These are phyloP conservation scores for Epichloe sp. DNA, from an alignment of 2,329 filamentous ascomycete genomes.

Conservation along the genomic window DNA sequence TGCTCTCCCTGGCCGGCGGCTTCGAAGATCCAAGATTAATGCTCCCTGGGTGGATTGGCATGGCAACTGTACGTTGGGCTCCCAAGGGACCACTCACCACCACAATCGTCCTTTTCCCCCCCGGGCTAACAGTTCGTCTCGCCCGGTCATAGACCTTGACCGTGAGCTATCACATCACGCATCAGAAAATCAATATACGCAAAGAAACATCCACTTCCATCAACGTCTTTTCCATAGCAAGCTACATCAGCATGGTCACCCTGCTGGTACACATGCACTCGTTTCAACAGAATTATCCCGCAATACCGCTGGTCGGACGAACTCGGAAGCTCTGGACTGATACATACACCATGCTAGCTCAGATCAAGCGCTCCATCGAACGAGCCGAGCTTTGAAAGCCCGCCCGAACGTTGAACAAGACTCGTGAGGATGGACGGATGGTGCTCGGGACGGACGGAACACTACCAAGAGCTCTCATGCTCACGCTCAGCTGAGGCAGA, in stretches of 20 bases:
- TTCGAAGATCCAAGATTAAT: constrained; percentile 57
- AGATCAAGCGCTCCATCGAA: constrained; percentile 18
- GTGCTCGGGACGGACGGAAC: not conserved
- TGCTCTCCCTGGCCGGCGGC: constrained; percentile 56
- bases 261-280: constrained; percentile 55
- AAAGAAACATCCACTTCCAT: constrained; percentile 70
- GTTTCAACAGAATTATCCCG: constrained; percentile 45
- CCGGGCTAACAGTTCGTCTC: not conserved
- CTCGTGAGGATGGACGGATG: not conserved
- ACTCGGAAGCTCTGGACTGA: constrained; percentile 22
- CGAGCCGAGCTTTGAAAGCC: constrained; percentile 16
- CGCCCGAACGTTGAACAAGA: no score
- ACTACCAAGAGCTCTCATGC: not conserved
- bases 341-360: constrained; percentile 15
- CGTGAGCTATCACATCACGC: constrained; percentile 61
- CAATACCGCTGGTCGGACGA: constrained; percentile 42
- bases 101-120: no score
- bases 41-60: constrained; percentile 65
- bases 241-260: constrained; percentile 62
- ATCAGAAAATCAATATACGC: constrained; percentile 66
- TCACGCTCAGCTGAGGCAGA: no score
- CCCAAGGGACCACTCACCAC: not conserved
- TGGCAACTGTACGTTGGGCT: constrained; percentile 47
- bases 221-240: constrained; percentile 62
- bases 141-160: constrained; percentile 47